A percentile compares a stretch with the other conserved stretches of the same genome.
Conservation (phyloP, 176 grass and related monocot genomes). For the Oryza longistaminata region DNA sequence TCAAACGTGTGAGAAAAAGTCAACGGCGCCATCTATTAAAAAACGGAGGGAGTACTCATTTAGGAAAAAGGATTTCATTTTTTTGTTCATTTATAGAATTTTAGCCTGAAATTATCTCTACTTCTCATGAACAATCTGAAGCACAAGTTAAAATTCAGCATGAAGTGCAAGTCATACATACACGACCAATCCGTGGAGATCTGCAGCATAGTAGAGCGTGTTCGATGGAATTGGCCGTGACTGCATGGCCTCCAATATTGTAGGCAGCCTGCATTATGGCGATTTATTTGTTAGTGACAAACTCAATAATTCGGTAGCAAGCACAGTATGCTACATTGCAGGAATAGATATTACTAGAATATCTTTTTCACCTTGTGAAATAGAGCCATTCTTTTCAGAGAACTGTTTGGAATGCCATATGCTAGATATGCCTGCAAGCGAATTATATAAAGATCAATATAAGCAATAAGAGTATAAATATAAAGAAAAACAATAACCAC, state of each 20-base stretch:
- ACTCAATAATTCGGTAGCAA: neutral
- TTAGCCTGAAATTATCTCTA: neutral
- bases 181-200: conserved; percentile 71
- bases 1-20: too few relatives aligned
- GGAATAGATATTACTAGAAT: conserved; percentile 22
- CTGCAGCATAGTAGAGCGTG: conserved; percentile 65
- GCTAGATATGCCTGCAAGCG: conserved; percentile 81
- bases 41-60: too few relatives aligned
- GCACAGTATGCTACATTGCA: neutral
- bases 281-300: neutral
- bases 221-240: conserved; percentile 91
- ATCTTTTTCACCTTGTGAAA: conserved; percentile 78
- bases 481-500: neutral
- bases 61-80: neutral
- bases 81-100: neutral
- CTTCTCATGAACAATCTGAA: neutral
- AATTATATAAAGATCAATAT: conserved; percentile 21
- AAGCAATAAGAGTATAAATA: neutral
- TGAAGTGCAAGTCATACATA: conserved; percentile 56
- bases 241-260: conserved; percentile 74
- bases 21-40: too few relatives aligned
- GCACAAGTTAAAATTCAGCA: conserved; percentile 3
- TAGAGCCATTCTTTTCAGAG: conserved; percentile 76
- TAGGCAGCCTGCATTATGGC: conserved; percentile 76
- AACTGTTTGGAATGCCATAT: conserved; percentile 74